Evolutionary conservation across 768 basidiomycete species (phyloP).

Genomic region (Paxillus ammoniavirescens): DNA sequence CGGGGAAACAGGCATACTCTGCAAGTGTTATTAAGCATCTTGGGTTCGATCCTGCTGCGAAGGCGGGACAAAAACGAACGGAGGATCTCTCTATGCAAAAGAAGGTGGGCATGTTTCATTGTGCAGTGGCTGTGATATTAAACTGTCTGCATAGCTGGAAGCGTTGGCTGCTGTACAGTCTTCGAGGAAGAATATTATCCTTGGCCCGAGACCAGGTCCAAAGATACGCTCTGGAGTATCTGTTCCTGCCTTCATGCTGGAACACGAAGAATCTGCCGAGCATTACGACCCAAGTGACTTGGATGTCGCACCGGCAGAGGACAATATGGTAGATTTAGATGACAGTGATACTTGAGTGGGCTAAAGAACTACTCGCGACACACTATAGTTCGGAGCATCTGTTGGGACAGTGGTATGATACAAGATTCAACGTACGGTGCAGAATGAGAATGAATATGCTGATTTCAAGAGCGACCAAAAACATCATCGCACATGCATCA

Average conservation of each 20-base stretch:
- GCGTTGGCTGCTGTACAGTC: slow-evolving; percentile 51
- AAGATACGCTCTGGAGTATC: slow-evolving; percentile 62
- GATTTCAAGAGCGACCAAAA: neutral
- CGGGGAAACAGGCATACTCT: slow-evolving; percentile 54
- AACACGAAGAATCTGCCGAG: slow-evolving; percentile 2
- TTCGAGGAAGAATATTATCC: slow-evolving; percentile 49
- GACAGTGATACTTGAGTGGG: slow-evolving; percentile 10
- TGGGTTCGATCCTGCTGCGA: slow-evolving; percentile 76
- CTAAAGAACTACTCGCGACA: too few relatives aligned
- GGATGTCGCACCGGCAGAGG: slow-evolving; percentile 8
- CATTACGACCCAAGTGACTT: neutral
- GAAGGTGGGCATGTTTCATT: slow-evolving; percentile 46
- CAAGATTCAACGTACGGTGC: neutral
- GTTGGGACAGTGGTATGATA: neutral
- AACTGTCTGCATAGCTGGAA: slow-evolving; percentile 43
- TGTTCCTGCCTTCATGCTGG: slow-evolving; percentile 32
- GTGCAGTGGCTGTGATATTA: neutral
- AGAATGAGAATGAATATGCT: neutral
- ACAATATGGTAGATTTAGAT: slow-evolving; percentile 45
- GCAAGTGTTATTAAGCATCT: slow-evolving; percentile 65
- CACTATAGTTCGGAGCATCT: too few relatives aligned
- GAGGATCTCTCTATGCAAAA: slow-evolving; percentile 45
- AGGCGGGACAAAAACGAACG: slow-evolving; percentile 44
- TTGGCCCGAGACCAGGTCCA: slow-evolving; percentile 65
- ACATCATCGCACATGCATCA: neutral